A percentile compares a stretch with the other conserved stretches of the same genome.
These are phyloP conservation scores for Francoa sonchifolia DNA, from an alignment of 441 rosid genomes.

Conservation along the genomic window DNA sequence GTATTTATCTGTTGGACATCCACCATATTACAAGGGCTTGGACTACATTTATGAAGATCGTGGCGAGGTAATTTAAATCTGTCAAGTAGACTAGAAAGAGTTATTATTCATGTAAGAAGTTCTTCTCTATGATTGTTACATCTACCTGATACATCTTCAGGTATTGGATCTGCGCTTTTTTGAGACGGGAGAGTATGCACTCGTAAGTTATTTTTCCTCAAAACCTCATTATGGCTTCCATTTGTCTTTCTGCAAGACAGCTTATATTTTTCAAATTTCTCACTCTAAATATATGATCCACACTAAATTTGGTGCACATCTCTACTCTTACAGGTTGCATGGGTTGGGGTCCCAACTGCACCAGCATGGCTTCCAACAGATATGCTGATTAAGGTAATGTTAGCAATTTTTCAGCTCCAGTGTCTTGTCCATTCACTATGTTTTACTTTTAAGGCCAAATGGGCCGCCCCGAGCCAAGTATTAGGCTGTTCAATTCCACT, in stretches of 20 bases:
- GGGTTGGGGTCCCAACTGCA: conserved; percentile 92
- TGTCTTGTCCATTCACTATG: background rate
- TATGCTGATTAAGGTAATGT: conserved; percentile 70
- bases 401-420: background rate
- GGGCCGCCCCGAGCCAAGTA: background rate
- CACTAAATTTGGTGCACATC: background rate
- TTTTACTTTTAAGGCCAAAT: too few relatives aligned
- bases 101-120: background rate
- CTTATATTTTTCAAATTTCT: background rate
- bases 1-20: conserved; percentile 93
- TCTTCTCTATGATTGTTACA: background rate
- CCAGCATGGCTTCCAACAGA: conserved; percentile 94
- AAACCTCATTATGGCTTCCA: background rate
- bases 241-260: background rate
- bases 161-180: conserved; percentile 63
- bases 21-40: conserved; percentile 80
- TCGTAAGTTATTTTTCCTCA: conserved; percentile 34
- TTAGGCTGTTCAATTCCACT: too few relatives aligned
- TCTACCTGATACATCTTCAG: conserved; percentile 16
- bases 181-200: conserved; percentile 89
- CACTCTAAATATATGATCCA: background rate
- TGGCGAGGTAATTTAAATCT: conserved; percentile 46
- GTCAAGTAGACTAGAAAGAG: background rate
- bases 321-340: conserved; percentile 43
- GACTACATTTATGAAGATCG: conserved; percentile 90